A percentile compares a stretch with the other conserved stretches of the same genome.
Conservation (phyloP, 768 basidiomycete genomes). For the Lactifluus volemus region DNA sequence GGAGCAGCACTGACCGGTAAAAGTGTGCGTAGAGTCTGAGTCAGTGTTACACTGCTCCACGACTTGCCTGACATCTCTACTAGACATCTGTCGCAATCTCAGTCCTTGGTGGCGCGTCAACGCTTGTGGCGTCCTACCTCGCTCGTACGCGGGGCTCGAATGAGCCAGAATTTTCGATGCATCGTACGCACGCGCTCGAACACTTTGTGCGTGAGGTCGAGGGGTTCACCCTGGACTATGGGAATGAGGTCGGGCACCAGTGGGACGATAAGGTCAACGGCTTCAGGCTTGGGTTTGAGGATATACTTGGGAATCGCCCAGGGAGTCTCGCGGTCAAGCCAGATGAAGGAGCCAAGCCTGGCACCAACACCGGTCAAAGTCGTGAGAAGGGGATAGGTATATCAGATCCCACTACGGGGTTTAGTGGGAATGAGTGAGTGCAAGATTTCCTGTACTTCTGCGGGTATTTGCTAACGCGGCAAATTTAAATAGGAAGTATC, state of each 20-base stretch:
- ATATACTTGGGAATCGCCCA: slow-evolving; percentile 34
- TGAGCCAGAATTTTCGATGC: slow-evolving; percentile 58
- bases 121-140: slow-evolving; percentile 62
- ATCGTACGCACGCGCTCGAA: slow-evolving; percentile 51
- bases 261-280: slow-evolving; percentile 25
- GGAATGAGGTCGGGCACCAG: slow-evolving; percentile 30
- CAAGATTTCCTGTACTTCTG: neutral
- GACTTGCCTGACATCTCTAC: neutral
- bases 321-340: slow-evolving; percentile 12
- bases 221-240: slow-evolving; percentile 52
- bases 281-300: slow-evolving; percentile 38
- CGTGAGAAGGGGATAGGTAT: neutral
- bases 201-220: slow-evolving; percentile 55
- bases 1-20: slow-evolving; percentile 22
- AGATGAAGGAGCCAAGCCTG: neutral
- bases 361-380: neutral
- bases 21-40: neutral
- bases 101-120: slow-evolving; percentile 50
- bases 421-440: neutral
- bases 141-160: slow-evolving; percentile 60
- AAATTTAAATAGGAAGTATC: neutral
- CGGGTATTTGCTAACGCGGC: neutral
- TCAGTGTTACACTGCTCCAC: too few species aligned
- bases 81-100: slow-evolving; percentile 34
- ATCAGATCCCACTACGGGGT: neutral